phyloP scores from a whole-genome alignment of 225 moss, liverwort and hornwort genomes.

The Anthoceros angustus region DNA sequence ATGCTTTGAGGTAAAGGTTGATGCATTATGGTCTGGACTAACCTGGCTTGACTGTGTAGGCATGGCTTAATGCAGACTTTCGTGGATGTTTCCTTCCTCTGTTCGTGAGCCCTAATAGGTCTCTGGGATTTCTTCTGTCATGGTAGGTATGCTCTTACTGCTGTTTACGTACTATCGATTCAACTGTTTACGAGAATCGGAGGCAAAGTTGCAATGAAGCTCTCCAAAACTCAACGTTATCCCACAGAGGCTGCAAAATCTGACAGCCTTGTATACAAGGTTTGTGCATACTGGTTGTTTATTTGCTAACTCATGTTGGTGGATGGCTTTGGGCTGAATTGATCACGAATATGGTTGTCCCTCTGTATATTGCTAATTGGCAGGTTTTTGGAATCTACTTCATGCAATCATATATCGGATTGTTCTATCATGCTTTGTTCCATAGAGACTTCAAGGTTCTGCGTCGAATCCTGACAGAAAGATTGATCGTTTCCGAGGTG shows the following conservation, averaged over 20 bases:
- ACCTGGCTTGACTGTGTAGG: too few relatives aligned
- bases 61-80: too few relatives aligned
- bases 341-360: not conserved
- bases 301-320: not conserved
- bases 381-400: slow-evolving; percentile 49
- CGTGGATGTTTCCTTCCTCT: too few relatives aligned
- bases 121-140: not conserved
- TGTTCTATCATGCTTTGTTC: slow-evolving; percentile 42
- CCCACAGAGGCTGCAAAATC: slow-evolving; percentile 28
- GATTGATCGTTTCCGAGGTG: slow-evolving; percentile 47
- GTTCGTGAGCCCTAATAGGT: too few relatives aligned
- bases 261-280: slow-evolving; percentile 48
- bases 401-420: slow-evolving; percentile 49
- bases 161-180: slow-evolving; percentile 30
- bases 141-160: slow-evolving; percentile 35
- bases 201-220: slow-evolving; percentile 22
- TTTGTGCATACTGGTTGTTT: not conserved
- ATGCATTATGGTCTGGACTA: too few relatives aligned
- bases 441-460: slow-evolving; percentile 37
- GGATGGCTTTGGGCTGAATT: not conserved
- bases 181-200: slow-evolving; percentile 44
- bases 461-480: slow-evolving; percentile 42
- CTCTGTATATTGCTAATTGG: not conserved
- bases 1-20: slow-evolving; percentile 21
- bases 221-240: slow-evolving; percentile 40